These are phyloP conservation scores for Boletus subparvulus DNA, from an alignment of 768 basidiomycete species.

Conservation along the genomic window DNA sequence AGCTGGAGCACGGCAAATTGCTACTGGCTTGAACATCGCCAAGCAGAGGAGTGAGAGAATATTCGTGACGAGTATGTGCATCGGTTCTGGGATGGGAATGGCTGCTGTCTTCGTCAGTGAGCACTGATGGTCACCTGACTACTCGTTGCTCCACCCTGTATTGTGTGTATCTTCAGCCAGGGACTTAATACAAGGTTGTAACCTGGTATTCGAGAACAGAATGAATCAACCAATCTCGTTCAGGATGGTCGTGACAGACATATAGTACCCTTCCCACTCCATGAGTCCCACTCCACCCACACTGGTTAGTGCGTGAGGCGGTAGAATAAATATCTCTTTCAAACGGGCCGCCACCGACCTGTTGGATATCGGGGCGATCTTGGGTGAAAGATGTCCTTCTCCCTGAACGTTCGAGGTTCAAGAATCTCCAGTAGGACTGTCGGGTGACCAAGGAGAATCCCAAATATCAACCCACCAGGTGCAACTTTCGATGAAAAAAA, in stretches of 20 bases:
- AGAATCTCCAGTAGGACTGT: constrained; percentile 42
- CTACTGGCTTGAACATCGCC: constrained; percentile 78
- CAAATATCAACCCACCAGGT: constrained; percentile 77
- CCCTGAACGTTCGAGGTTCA: constrained; percentile 57
- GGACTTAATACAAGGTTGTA: not conserved
- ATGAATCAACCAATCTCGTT: not conserved
- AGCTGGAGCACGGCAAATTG: constrained; percentile 87
- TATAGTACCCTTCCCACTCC: not conserved
- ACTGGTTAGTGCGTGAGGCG: not conserved
- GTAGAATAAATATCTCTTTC: constrained; percentile 42
- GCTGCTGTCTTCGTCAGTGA: constrained; percentile 84
- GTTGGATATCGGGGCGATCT: constrained; percentile 54
- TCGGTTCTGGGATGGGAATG: constrained; percentile 90
- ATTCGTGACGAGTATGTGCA: constrained; percentile 91
- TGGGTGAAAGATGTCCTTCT: constrained; percentile 61
- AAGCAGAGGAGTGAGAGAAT: constrained; percentile 74
- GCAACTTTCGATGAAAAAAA: constrained; percentile 58
- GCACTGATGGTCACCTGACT: constrained; percentile 45
- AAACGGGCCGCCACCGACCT: constrained; percentile 66
- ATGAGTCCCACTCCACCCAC: not conserved
- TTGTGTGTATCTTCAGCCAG: not conserved
- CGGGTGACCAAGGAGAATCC: constrained; percentile 40
- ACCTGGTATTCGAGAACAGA: not conserved
- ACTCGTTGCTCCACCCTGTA: not conserved
- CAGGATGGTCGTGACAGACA: not conserved